A percentile compares a stretch with the other conserved stretches of the same genome.
phyloP scores from a whole-genome alignment of 768 basidiomycete species.

The Rhizopogon sp. region DNA sequence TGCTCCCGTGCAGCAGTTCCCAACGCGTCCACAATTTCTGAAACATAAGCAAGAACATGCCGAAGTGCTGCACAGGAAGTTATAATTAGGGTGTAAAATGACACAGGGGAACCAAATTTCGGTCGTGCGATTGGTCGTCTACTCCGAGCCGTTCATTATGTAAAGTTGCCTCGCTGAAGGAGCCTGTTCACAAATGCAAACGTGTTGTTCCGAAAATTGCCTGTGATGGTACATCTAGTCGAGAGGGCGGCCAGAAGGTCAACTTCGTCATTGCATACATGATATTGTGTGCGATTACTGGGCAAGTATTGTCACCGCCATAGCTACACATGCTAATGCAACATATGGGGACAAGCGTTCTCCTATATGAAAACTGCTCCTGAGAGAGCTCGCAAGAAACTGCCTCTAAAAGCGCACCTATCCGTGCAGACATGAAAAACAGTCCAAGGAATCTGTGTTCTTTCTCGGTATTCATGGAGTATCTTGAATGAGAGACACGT shows the following conservation, averaged over 20 bases:
- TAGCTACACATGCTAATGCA: conserved; percentile 83
- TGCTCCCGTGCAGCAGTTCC: no score
- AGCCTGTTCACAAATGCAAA: conserved; percentile 82
- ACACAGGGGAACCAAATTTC: no score
- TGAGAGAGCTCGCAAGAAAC: neutral
- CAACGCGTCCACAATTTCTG: no score
- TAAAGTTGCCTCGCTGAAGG: no score
- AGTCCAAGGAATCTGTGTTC: conserved; percentile 74
- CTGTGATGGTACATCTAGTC: conserved; percentile 45
- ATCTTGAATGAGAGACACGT: conserved; percentile 15
- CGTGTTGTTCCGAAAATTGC: conserved; percentile 79
- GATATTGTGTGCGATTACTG: conserved; percentile 23
- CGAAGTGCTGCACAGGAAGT: no score
- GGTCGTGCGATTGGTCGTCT: no score
- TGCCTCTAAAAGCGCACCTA: conserved; percentile 54
- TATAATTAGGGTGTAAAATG: no score
- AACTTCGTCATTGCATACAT: conserved; percentile 36
- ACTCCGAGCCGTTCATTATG: no score
- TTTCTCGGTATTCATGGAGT: conserved; percentile 3
- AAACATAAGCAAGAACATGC: no score
- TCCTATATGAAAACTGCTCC: conserved; percentile 40
- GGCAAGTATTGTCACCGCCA: conserved; percentile 74
- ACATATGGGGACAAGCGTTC: conserved; percentile 97
- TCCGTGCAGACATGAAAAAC: conserved; percentile 93
- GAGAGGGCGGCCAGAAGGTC: conserved; percentile 73